Evolutionary conservation across 2,329 filamentous ascomycete species (phyloP).

Genomic region (Spiromastix sp.): DNA sequence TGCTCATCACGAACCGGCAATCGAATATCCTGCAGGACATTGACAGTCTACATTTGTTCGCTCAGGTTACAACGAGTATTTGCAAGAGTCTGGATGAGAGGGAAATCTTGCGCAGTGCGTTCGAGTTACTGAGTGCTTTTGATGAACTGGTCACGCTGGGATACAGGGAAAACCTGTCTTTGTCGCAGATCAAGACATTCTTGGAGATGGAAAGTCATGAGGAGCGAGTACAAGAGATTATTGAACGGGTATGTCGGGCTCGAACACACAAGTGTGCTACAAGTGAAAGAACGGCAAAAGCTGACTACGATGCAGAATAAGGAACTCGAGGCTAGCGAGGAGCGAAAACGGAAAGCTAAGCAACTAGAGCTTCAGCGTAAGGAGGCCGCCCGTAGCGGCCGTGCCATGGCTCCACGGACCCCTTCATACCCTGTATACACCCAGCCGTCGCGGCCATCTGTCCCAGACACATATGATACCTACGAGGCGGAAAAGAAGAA

Average conservation of each 20-base stretch:
- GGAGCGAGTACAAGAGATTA: constrained; percentile 97
- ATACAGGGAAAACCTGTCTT: constrained; percentile 89
- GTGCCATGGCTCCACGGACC: constrained; percentile 57
- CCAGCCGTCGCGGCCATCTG: constrained; percentile 60
- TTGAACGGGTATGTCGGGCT: constrained; percentile 58
- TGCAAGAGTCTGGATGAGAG: constrained; percentile 94
- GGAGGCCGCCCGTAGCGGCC: constrained; percentile 71
- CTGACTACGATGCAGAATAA: constrained; percentile 61
- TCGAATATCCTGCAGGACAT: constrained; percentile 99
- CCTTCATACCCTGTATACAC: constrained; percentile 86
- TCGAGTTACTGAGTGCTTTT: constrained; percentile 90
- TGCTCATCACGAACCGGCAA: constrained; percentile 97
- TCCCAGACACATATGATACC: constrained; percentile 76
- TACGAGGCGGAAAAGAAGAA: constrained; percentile 99
- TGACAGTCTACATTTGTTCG: constrained; percentile 94
- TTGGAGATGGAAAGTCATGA: constrained; percentile 99
- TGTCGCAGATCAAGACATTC: constrained; percentile 98
- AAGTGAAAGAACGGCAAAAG: too few relatives aligned
- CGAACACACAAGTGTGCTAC: constrained; percentile 17
- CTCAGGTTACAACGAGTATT: constrained; percentile 91
- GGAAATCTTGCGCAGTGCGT: constrained; percentile 90
- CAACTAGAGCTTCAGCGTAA: constrained; percentile 98
- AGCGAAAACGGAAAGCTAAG: constrained; percentile 97
- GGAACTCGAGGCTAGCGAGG: constrained; percentile 93
- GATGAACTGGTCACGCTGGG: constrained; percentile 94